phyloP scores from a whole-genome alignment of 2,329 filamentous ascomycete species.

The Colletotrichum musicola region DNA sequence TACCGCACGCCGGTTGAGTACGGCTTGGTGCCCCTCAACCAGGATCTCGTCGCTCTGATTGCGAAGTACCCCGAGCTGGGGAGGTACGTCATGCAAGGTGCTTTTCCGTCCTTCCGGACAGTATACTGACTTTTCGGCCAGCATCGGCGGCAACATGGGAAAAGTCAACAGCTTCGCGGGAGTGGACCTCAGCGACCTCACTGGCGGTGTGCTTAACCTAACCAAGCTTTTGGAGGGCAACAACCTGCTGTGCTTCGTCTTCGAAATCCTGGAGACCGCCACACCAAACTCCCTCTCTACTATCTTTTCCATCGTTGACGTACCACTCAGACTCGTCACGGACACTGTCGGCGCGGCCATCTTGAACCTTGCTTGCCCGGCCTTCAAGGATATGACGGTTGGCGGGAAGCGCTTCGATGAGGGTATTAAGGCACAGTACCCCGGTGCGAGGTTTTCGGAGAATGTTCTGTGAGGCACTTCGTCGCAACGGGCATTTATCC shows the following conservation, averaged over 20 bases:
- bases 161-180: conserved; percentile 63
- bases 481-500: background rate
- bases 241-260: conserved; percentile 57
- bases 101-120: too few species aligned
- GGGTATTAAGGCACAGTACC: conserved; percentile 22
- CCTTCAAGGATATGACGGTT: conserved; percentile 45
- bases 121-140: conserved; percentile 19
- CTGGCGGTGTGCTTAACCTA: conserved; percentile 58
- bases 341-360: conserved; percentile 46
- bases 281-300: conserved; percentile 57
- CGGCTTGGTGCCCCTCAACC: conserved; percentile 54
- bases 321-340: conserved; percentile 49
- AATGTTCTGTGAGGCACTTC: conserved; percentile 6
- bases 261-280: conserved; percentile 53
- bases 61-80: conserved; percentile 56
- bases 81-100: conserved; percentile 1
- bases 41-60: conserved; percentile 54
- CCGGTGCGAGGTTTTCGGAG: conserved; percentile 17
- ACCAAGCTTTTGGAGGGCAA: conserved; percentile 58
- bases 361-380: conserved; percentile 46
- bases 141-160: conserved; percentile 66
- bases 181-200: conserved; percentile 56
- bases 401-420: conserved; percentile 41
- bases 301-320: conserved; percentile 49
- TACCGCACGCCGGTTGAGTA: conserved; percentile 59